phyloP scores from a whole-genome alignment of 805 yeast genomes.

The Isabelozyma heimii region DNA sequence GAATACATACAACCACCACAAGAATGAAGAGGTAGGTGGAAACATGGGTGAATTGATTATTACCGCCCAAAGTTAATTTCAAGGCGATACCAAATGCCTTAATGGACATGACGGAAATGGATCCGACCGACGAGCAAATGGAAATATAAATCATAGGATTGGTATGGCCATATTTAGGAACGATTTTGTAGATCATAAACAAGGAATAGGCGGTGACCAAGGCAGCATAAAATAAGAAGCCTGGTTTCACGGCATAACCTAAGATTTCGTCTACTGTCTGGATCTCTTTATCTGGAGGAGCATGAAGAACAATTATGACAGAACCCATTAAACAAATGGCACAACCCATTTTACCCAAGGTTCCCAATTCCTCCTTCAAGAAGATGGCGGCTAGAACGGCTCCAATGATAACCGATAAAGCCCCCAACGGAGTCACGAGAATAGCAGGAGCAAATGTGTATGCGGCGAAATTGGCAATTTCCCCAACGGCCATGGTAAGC shows the following conservation, averaged over 20 bases:
- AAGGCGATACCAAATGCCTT: conserved; percentile 92
- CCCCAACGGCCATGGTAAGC: conserved; percentile 86
- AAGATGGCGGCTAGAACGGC: conserved; percentile 86
- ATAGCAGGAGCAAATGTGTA: conserved; percentile 95
- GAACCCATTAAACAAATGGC: conserved; percentile 87
- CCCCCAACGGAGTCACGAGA: conserved; percentile 88
- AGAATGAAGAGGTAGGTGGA: conserved; percentile 79
- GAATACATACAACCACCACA: conserved; percentile 76
- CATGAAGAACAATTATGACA: conserved; percentile 83
- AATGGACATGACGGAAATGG: conserved; percentile 86
- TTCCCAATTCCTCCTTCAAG: conserved; percentile 81
- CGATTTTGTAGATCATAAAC: conserved; percentile 79
- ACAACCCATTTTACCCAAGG: conserved; percentile 88
- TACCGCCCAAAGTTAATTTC: conserved; percentile 79
- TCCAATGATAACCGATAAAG: conserved; percentile 85
- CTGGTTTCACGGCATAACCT: conserved; percentile 74
- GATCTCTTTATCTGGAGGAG: conserved; percentile 91
- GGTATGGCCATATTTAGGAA: conserved; percentile 73
- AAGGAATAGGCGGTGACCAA: conserved; percentile 65
- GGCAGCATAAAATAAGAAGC: conserved; percentile 64
- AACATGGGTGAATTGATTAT: conserved; percentile 81
- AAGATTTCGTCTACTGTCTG: conserved; percentile 85
- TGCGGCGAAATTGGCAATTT: conserved; percentile 89
- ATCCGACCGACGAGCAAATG: conserved; percentile 87
- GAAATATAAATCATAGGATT: conserved; percentile 89